Percentiles rank a stretch among this genome's conserved stretches.
Conservation (phyloP, 768 basidiomycete genomes). For the Trametes elegans region DNA sequence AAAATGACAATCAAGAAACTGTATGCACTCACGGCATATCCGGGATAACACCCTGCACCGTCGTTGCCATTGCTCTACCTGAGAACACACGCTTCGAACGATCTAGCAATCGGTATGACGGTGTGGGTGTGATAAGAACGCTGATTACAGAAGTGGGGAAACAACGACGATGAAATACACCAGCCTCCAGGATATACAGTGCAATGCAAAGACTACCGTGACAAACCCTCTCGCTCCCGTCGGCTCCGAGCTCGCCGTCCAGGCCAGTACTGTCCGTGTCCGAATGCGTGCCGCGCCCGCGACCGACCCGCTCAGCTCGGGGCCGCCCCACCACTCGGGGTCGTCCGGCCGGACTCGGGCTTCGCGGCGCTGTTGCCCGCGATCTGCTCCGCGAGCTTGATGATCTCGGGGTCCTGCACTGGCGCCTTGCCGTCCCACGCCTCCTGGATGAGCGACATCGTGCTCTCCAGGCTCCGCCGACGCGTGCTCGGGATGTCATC, state of each 20-base stretch:
- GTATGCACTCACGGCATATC: no score
- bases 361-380: slow-evolving; percentile 19
- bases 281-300: background rate
- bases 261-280: background rate
- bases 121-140: background rate
- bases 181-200: slow-evolving; percentile 22
- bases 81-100: no score
- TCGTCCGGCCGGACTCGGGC: slow-evolving; percentile 19
- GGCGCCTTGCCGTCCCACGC: slow-evolving; percentile 71
- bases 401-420: slow-evolving; percentile 25
- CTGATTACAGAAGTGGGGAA: slow-evolving; percentile 7
- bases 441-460: slow-evolving; percentile 92
- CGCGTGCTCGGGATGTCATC: slow-evolving; percentile 93
- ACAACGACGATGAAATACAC: slow-evolving; percentile 16
- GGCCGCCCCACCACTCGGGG: slow-evolving; percentile 9
- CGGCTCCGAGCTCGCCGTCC: background rate
- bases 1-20: no score
- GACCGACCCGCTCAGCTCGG: slow-evolving; percentile 7
- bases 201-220: slow-evolving; percentile 20
- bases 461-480: slow-evolving; percentile 90
- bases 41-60: no score
- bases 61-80: no score
- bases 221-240: slow-evolving; percentile 1
- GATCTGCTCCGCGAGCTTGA: slow-evolving; percentile 28
- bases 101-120: no score